Conservation (phyloP, 2,329 filamentous ascomycete genomes). For the Diaporthe vaccinii region DNA sequence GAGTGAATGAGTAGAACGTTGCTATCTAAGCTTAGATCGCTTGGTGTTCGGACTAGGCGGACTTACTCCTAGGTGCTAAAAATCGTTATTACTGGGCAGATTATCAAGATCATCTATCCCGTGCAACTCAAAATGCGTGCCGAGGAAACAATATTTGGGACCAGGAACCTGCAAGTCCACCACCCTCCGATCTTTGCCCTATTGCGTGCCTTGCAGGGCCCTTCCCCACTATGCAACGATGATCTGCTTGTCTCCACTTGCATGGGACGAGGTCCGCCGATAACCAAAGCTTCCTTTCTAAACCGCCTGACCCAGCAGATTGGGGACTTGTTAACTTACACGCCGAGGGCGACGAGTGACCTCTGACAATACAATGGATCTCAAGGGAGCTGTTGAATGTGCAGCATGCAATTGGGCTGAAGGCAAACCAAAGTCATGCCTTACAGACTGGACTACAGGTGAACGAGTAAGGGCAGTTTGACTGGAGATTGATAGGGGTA, state of each 20-base stretch:
- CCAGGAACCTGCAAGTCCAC: constrained; percentile 6
- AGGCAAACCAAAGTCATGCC: not conserved
- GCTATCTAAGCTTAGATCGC: not conserved
- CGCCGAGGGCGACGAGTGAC: too few relatives aligned
- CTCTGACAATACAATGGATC: not conserved
- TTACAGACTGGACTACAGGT: not conserved
- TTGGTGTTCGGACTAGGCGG: not conserved
- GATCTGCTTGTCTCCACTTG: constrained; percentile 13
- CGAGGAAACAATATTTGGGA: not conserved
- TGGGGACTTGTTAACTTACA: not conserved
- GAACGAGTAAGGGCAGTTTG: constrained; percentile 2
- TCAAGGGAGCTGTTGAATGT: not conserved
- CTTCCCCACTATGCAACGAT: constrained; percentile 14
- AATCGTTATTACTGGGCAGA: not conserved
- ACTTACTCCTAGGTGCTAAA: not conserved
- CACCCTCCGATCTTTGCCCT: constrained; percentile 11
- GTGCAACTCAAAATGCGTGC: not conserved
- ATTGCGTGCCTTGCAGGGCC: constrained; percentile 2
- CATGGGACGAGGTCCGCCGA: not conserved
- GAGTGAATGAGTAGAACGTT: not conserved
- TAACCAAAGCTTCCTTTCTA: not conserved
- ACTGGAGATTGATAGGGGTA: constrained; percentile 28
- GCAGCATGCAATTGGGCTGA: not conserved
- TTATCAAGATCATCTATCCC: constrained; percentile 1
- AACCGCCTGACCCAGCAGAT: not conserved